A percentile compares a stretch with the other conserved stretches of the same genome.
These are phyloP conservation scores for Zhuliangozyma parablackwelliae DNA, from an alignment of 1,139 yeast species.

Conservation along the genomic window DNA sequence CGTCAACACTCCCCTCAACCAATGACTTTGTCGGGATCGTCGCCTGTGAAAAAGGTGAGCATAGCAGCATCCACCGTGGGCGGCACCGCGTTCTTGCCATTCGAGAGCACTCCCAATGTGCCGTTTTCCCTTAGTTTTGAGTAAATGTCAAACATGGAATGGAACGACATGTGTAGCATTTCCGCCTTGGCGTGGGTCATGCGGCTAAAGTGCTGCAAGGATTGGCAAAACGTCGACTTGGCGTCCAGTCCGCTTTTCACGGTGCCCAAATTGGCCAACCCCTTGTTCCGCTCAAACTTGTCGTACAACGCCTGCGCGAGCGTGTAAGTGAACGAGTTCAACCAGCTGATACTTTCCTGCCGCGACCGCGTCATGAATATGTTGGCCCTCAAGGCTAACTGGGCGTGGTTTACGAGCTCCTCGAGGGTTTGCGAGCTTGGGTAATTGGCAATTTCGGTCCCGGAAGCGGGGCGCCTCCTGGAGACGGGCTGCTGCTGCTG, in stretches of 20 bases:
- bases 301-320: constrained; percentile 52
- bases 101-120: constrained; percentile 29
- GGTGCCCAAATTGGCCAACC: constrained; percentile 49
- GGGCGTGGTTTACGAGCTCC: constrained; percentile 21
- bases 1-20: not conserved
- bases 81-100: constrained; percentile 23
- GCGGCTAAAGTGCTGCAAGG: constrained; percentile 51
- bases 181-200: constrained; percentile 48
- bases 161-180: constrained; percentile 29
- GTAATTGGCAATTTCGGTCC: constrained; percentile 14
- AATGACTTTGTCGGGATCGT: constrained; percentile 31
- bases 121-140: constrained; percentile 19
- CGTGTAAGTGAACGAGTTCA: constrained; percentile 53
- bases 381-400: constrained; percentile 34
- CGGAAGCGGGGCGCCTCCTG: constrained; percentile 2
- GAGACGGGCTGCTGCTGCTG: constrained; percentile 6
- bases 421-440: constrained; percentile 35
- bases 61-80: constrained; percentile 40
- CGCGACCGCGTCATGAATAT: constrained; percentile 44
- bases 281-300: constrained; percentile 49
- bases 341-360: constrained; percentile 50
- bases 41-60: constrained; percentile 42
- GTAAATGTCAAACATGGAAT: constrained; percentile 34
- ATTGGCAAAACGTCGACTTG: constrained; percentile 42
- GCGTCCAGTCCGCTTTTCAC: constrained; percentile 52